Conservation (phyloP, 1,284 basidiomycete genomes). For the Mycosarcoma maydis region DNA sequence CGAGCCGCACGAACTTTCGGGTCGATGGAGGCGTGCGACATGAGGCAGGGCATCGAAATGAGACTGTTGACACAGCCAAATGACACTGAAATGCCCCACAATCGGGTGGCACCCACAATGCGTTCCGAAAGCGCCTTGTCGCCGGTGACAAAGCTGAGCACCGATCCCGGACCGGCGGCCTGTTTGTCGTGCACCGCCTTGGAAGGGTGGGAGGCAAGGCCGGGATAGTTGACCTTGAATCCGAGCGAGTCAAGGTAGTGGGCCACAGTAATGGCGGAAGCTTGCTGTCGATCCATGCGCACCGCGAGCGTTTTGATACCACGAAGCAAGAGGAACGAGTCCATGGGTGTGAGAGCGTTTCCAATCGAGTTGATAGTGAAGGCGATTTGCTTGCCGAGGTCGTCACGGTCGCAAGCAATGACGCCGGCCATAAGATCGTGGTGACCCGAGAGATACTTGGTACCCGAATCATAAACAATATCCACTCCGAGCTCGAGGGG, state of each 20-base stretch:
- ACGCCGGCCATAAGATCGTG: conserved; percentile 93
- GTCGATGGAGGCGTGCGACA: conserved; percentile 99
- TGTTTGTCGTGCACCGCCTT: conserved; percentile 80
- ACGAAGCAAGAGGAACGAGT: conserved; percentile 89
- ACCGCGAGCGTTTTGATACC: conserved; percentile 97
- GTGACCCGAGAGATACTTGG: conserved; percentile 97
- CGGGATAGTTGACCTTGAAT: conserved; percentile 94
- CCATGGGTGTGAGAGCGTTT: conserved; percentile 86
- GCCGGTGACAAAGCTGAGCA: conserved; percentile 92
- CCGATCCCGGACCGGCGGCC: conserved; percentile 89
- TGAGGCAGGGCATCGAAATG: conserved; percentile 99
- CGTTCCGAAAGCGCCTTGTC: conserved; percentile 89
- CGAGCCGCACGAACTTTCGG: conserved; percentile 89
- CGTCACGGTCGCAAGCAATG: conserved; percentile 84
- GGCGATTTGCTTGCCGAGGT: conserved; percentile 85
- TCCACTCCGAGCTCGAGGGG: conserved; percentile 96
- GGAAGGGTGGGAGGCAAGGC: conserved; percentile 82
- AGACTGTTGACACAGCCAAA: conserved; percentile 98
- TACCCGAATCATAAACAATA: conserved; percentile 96
- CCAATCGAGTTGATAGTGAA: conserved; percentile 97
- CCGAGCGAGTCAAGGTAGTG: conserved; percentile 86
- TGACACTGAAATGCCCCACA: conserved; percentile 98
- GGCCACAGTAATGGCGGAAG: conserved; percentile 84
- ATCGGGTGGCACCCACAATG: conserved; percentile 87
- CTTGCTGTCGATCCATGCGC: conserved; percentile 94